Conservation (phyloP, 441 rosid species). For the Monsonia emarginata region DNA sequence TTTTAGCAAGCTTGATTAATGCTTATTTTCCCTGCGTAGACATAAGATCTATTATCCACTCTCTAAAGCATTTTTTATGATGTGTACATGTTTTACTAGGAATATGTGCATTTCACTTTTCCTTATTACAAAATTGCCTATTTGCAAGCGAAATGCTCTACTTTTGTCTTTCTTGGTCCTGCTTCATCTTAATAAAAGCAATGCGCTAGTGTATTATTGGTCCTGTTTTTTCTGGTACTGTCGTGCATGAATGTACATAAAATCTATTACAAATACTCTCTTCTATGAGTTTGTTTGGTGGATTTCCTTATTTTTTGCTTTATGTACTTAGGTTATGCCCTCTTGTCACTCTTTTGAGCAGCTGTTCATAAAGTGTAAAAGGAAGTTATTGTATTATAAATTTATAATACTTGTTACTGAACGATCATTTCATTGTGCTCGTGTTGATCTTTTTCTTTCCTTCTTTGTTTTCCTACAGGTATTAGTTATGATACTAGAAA, state of each 20-base stretch:
- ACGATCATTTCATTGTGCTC: neutral
- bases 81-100: neutral
- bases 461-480: neutral
- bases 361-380: neutral
- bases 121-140: neutral
- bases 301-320: neutral
- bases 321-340: neutral
- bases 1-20: constrained; percentile 4
- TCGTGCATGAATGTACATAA: neutral
- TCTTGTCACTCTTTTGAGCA: neutral
- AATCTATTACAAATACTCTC: neutral
- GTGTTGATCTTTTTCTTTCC: neutral
- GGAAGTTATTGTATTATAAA: no score
- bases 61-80: constrained; percentile 5
- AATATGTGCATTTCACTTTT: constrained; percentile 5
- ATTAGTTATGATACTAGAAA: neutral
- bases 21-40: neutral
- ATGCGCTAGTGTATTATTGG: neutral
- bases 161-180: neutral
- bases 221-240: neutral
- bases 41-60: neutral
- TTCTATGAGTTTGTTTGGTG: neutral
- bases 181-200: neutral
- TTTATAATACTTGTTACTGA: no score
- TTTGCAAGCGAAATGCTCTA: neutral